Base-by-base conservation (phyloP, 768 basidiomycete genomes). In the Porpolomopsis calyptriformis region DNA sequence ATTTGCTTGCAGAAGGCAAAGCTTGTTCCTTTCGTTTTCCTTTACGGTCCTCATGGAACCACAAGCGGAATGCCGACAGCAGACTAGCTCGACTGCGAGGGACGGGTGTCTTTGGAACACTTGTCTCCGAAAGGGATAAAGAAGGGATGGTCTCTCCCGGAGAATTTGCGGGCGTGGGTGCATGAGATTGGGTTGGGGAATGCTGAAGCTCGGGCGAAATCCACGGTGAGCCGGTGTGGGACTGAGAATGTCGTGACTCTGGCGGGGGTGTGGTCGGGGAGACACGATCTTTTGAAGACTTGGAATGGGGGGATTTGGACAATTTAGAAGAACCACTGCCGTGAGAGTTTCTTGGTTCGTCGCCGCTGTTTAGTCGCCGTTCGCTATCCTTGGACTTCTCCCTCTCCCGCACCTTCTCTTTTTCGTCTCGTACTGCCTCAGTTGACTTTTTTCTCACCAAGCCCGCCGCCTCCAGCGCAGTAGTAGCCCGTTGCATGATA, bases 401-500 rank as follows among this genome's bases (percentile, higher is more conserved):
- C 50, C 66, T 53, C 43, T 71, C 70, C 49, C 59, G 64, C 16
- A 66, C 55, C 42, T 59, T 64, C 48, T 80, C 77, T 41, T 68
- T 72, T 38, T 80, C 77, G 34, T 82, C 82, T 49, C 70, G 71
- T 8, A 89, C 77, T 4, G 68, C 82, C 58, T 91, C 89, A 0
- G 76, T 64, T 3, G 82, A 85, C 63, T 85, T 90, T 65, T 91
- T 90, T 49, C 82, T 67, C 39, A 90, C 85, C 8, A 93, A 63
- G 2, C 88, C 85, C 10, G 83, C 85, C 8, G 86, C 89, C 59
- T 89, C 87, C 20, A 91, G 71, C 1, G 85, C 89, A 1, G 90
- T 94, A 2, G 91, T 93, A 0, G 90, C 92, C 20, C 92, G 79
- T 55, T 97, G 93, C 76, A 98, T 87, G 61, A 98, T 96, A 56